Conservation (phyloP, 1,284 basidiomycete genomes). For the Rhizopogon hawkerae region DNA sequence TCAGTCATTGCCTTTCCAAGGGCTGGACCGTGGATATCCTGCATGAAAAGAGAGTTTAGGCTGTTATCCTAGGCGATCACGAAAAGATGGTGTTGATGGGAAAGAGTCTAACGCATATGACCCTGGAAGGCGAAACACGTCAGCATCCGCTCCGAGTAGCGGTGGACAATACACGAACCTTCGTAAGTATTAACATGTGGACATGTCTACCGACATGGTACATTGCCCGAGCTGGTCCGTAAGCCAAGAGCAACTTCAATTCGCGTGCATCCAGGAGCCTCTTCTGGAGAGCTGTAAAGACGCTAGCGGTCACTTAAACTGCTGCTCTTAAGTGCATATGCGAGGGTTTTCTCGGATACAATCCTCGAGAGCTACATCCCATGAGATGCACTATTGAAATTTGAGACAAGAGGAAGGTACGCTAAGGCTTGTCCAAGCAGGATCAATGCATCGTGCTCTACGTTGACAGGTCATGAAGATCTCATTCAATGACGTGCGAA, state of each 20-base stretch:
- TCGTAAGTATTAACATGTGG: constrained; percentile 91
- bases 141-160: not conserved
- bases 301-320: not conserved
- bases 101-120: constrained; percentile 39
- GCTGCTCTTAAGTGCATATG: constrained; percentile 64
- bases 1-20: constrained; percentile 89
- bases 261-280: too few relatives aligned
- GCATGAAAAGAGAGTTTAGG: constrained; percentile 8
- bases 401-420: constrained; percentile 34
- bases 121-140: constrained; percentile 22
- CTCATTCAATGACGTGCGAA: constrained; percentile 86
- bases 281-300: too few relatives aligned
- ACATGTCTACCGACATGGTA: constrained; percentile 89
- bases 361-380: too few relatives aligned
- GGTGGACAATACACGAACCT: constrained; percentile 10
- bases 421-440: constrained; percentile 66
- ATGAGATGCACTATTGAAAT: too few relatives aligned
- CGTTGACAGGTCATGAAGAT: constrained; percentile 85
- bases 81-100: not conserved
- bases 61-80: not conserved
- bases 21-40: constrained; percentile 84
- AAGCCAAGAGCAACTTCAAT: too few relatives aligned
- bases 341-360: too few relatives aligned
- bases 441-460: constrained; percentile 60
- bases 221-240: constrained; percentile 26